Conservation (phyloP, 2,329 filamentous ascomycete species). For the Cladophialophora immunda region DNA sequence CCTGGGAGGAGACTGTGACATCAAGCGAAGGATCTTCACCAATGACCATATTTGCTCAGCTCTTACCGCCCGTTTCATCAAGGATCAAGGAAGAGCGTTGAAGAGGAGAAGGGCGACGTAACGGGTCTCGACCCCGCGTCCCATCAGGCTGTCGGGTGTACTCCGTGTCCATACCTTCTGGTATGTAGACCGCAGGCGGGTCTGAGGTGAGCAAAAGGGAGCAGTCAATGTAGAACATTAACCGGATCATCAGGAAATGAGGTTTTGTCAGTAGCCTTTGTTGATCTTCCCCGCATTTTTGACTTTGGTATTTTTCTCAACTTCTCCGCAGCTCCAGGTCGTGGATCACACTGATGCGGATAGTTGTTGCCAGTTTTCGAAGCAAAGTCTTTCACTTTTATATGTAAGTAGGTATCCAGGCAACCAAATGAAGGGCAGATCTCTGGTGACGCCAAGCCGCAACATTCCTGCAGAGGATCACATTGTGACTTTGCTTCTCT, state of each 20-base stretch:
- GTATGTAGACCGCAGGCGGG: not conserved
- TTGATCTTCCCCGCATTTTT: not conserved
- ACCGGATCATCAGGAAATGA: not conserved
- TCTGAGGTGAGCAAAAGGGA: not conserved
- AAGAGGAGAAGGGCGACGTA: constrained; percentile 3
- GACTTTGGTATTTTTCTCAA: not conserved
- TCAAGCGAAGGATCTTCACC: not conserved
- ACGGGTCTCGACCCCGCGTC: not conserved
- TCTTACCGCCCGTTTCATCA: not conserved
- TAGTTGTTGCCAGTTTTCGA: not conserved
- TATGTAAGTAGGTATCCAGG: not conserved
- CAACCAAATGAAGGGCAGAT: not conserved
- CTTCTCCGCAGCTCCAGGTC: not conserved
- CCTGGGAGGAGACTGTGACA: not conserved
- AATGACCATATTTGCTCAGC: not conserved
- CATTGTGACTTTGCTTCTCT: not conserved
- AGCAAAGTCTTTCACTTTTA: not conserved
- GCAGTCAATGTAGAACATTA: not conserved
- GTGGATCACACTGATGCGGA: not conserved
- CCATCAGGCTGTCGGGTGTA: not conserved
- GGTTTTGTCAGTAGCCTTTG: not conserved
- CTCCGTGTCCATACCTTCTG: not conserved
- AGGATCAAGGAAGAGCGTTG: not conserved
- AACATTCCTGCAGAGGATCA: not conserved
- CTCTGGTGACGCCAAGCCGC: not conserved